These are phyloP conservation scores for Rhodotorula babjevae DNA, from an alignment of 768 basidiomycete species.

Conservation along the genomic window DNA sequence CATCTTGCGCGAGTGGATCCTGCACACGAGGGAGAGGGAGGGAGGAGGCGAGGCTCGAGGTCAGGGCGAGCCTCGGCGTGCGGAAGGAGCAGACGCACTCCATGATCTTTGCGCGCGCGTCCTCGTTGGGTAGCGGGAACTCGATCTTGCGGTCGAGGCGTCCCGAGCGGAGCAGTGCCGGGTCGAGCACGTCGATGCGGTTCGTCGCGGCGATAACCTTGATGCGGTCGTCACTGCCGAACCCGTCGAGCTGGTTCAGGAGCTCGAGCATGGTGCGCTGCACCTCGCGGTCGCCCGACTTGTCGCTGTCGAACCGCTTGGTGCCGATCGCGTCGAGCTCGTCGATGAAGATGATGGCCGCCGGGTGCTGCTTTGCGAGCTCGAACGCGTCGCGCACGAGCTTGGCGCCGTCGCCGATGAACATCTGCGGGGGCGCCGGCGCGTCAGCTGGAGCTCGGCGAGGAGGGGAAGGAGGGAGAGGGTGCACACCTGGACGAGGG, in stretches of 20 bases:
- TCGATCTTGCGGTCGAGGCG: constrained; percentile 98
- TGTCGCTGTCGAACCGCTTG: constrained; percentile 96
- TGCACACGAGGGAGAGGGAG: background rate
- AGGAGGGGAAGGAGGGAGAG: background rate
- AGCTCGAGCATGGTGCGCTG: constrained; percentile 99
- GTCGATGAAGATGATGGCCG: constrained; percentile 96
- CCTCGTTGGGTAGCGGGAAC: constrained; percentile 93
- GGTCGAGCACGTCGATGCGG: constrained; percentile 96
- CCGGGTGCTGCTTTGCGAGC: constrained; percentile 90
- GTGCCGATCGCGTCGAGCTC: constrained; percentile 98
- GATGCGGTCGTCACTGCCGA: constrained; percentile 93
- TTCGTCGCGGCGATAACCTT: constrained; percentile 99
- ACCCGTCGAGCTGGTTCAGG: constrained; percentile 95
- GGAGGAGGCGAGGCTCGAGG: no score
- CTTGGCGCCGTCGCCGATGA: constrained; percentile 98
- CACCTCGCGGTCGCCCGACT: constrained; percentile 98
- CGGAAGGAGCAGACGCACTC: constrained; percentile 50
- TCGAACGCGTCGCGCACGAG: constrained; percentile 97
- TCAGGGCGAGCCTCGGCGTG: no score
- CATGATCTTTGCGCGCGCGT: constrained; percentile 89
- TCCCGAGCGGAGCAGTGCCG: constrained; percentile 94
- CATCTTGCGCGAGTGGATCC: constrained; percentile 95
- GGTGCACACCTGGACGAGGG: constrained; percentile 70
- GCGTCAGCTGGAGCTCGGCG: background rate
- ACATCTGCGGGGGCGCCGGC: constrained; percentile 58